These are phyloP conservation scores for Fusarium bactridioides DNA, from an alignment of 2,329 filamentous ascomycete genomes.

Conservation along the genomic window DNA sequence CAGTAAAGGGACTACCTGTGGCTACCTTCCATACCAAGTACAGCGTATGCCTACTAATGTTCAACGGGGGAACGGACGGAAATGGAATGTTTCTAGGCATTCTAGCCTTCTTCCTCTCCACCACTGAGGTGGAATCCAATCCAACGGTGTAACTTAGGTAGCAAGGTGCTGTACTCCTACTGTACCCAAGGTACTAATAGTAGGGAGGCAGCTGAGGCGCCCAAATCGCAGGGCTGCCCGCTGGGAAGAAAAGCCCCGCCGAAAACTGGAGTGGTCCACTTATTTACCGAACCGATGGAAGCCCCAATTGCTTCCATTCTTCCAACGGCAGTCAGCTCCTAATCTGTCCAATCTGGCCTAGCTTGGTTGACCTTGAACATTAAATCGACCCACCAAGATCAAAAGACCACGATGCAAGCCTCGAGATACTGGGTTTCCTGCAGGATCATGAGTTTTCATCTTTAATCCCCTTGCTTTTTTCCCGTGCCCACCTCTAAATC, in stretches of 20 bases:
- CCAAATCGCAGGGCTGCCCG: background rate
- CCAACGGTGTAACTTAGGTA: background rate
- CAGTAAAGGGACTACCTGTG: background rate
- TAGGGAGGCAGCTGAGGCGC: background rate
- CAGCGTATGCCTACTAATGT: background rate
- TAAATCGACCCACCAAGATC: slow-evolving; percentile 13
- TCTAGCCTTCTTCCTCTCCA: slow-evolving; percentile 12
- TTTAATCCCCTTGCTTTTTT: slow-evolving; percentile 1
- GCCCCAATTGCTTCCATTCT: slow-evolving; percentile 17
- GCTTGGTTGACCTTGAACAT: slow-evolving; percentile 13
- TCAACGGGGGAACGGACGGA: background rate
- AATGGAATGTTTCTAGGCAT: slow-evolving; percentile 1
- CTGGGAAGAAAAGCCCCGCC: background rate
- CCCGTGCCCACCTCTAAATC: background rate
- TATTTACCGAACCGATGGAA: slow-evolving; percentile 14
- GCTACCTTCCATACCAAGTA: background rate
- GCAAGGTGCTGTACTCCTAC: too few relatives aligned
- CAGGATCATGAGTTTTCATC: slow-evolving; percentile 13
- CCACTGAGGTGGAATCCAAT: background rate
- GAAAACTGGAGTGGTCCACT: background rate
- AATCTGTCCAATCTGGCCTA: slow-evolving; percentile 18
- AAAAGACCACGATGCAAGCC: background rate
- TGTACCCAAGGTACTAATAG: background rate
- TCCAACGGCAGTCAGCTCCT: slow-evolving; percentile 17
- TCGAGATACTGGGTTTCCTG: slow-evolving; percentile 7